A percentile compares a stretch with the other conserved stretches of the same genome.
phyloP scores from a whole-genome alignment of 2,329 filamentous ascomycete species.

The Aspergillus sp. region DNA sequence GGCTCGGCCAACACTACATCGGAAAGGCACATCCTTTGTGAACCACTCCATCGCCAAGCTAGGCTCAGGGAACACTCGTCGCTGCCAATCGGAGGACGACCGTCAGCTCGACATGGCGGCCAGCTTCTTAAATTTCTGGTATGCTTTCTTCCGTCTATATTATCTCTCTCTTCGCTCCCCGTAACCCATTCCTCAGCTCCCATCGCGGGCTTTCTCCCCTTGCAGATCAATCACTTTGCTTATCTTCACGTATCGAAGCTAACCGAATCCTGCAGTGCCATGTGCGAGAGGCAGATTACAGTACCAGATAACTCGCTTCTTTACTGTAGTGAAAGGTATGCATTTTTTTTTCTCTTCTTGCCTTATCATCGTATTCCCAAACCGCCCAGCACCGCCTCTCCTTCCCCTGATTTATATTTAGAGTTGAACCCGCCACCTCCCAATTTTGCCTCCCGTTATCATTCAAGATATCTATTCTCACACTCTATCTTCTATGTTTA shows the following conservation, averaged over 20 bases:
- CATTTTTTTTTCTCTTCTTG: conserved; percentile 9
- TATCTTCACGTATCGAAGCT: conserved; percentile 24
- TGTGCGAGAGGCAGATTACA: conserved; percentile 65
- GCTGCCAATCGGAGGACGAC: conserved; percentile 25
- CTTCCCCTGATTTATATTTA: conserved; percentile 11
- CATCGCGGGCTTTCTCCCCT: conserved; percentile 14
- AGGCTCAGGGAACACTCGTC: conserved; percentile 28
- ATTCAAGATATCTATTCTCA: conserved; percentile 5
- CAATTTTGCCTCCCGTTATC: conserved; percentile 1
- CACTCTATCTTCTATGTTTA: conserved; percentile 17
- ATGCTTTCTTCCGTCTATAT: conserved; percentile 21
- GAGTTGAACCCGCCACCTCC: conserved; percentile 3
- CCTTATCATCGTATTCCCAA: conserved; percentile 15
- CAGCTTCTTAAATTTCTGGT: conserved; percentile 49
- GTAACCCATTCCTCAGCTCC: conserved; percentile 20
- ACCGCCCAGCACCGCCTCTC: conserved; percentile 4
- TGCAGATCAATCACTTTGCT: conserved; percentile 18
- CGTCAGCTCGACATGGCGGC: conserved; percentile 41
- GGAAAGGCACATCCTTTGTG: conserved; percentile 31
- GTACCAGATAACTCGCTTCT: conserved; percentile 59
- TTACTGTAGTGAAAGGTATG: conserved; percentile 65
- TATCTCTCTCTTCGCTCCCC: conserved; percentile 1
- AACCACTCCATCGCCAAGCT: conserved; percentile 35
- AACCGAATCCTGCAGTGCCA: conserved; percentile 50
- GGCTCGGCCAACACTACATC: conserved; percentile 32